Evolutionary conservation across 1,284 basidiomycete genomes (phyloP).

Genomic region (Bondarzewia mesenterica): DNA sequence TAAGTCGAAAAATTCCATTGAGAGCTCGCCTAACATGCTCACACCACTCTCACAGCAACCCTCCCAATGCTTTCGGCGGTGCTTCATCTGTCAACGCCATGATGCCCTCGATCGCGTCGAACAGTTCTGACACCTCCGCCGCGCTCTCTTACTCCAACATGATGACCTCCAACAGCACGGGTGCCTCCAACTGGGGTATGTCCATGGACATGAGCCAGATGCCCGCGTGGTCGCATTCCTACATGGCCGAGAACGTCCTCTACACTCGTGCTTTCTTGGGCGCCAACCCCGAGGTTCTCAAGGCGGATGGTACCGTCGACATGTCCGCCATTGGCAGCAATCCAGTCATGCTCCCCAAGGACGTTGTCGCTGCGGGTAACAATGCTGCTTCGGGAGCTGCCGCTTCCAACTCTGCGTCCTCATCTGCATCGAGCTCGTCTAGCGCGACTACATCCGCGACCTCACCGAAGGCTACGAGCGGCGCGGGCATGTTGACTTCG

Average conservation of each 20-base stretch:
- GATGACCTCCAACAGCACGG: conserved; percentile 36
- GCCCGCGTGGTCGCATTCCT: conserved; percentile 43
- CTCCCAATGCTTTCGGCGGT: conserved; percentile 36
- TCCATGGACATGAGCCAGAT: conserved; percentile 49
- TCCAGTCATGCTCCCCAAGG: conserved; percentile 50
- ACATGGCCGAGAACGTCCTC: conserved; percentile 50
- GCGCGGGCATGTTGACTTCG: conserved; percentile 40
- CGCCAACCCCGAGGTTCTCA: conserved; percentile 48
- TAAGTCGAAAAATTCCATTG: conserved; percentile 18
- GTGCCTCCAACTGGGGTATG: conserved; percentile 52
- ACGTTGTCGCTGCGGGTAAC: conserved; percentile 34
- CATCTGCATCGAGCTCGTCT: conserved; percentile 20
- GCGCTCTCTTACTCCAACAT: conserved; percentile 44
- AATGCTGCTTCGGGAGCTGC: conserved; percentile 15
- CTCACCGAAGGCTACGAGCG: conserved; percentile 26
- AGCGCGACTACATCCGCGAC: conserved; percentile 19
- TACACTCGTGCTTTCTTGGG: conserved; percentile 56
- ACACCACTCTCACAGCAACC: conserved; percentile 32
- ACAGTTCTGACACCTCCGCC: conserved; percentile 45
- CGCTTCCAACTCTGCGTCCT: conserved; percentile 20
- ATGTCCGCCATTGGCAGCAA: conserved; percentile 33
- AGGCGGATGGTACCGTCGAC: conserved; percentile 44
- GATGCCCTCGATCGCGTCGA: conserved; percentile 40
- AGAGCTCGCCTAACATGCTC: conserved; percentile 6
- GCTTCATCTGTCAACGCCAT: conserved; percentile 40